Base-by-base conservation (phyloP, 2,329 filamentous ascomycete species). In the Xylaria sp. region DNA sequence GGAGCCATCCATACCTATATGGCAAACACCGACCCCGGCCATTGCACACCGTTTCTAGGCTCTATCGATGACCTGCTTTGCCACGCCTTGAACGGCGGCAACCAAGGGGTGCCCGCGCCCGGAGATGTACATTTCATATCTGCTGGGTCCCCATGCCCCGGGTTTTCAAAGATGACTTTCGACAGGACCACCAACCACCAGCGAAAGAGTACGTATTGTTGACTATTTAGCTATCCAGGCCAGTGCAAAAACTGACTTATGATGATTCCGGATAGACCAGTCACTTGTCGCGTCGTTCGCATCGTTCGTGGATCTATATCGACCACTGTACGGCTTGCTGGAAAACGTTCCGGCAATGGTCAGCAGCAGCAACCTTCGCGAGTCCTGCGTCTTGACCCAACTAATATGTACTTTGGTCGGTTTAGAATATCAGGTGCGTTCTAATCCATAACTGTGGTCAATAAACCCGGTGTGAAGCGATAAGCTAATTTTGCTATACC, bases 281-380 rank as follows among this genome's bases (percentile, higher is more conserved):
- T 94, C 92, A 0, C 86, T 96, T 34, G 86, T 96, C 0, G 92
- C 92, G 0, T 92, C 92, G 0, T 93, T 95, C 45, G 90, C 89
- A 0, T 89, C 92, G 0, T 93, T 86, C 67, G 83, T 95, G 1
- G 93, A 97, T 70, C 80, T 93, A 0, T 94, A 93, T 71, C 86
- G 90, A 0, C 93, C 93, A 0, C 84, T 87, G n/a, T 95, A 92
- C 75, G 91, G 89, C 0, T 72, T 95, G 0, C 83, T 97, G 0
- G 93, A 97, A 77, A 97, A 97, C 71, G 93, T 97, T 0, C 79
- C 87, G 0, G 83, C 81, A 0, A 93, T 95, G 80, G 85, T 91
- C 0, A 84, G 81, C 55, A 82, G 75, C 27, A 80, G 81, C 19
- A 81, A 78, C 19, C 80, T 78, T 36, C 80, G 84, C 17, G 80